phyloP scores from a whole-genome alignment of 192 early-diverging fungal species.

The Radiomyces spectabilis region DNA sequence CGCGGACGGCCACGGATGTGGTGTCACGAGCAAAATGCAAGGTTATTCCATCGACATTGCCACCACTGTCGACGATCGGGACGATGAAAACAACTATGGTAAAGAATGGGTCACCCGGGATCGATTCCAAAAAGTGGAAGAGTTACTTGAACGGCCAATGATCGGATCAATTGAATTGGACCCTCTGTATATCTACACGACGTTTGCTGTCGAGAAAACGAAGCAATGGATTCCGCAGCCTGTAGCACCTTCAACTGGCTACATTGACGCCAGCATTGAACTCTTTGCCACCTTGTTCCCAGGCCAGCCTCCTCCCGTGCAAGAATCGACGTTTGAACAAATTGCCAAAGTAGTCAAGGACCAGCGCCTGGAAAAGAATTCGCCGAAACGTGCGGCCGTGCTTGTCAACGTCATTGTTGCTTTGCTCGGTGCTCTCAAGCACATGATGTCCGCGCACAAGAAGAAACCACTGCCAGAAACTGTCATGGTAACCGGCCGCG shows the following conservation, averaged over 20 bases:
- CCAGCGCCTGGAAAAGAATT: slow-evolving; percentile 59
- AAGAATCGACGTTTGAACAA: slow-evolving; percentile 71
- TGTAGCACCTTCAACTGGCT: slow-evolving; percentile 38
- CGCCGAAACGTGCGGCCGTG: slow-evolving; percentile 64
- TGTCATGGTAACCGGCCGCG: background rate
- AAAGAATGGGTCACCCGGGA: slow-evolving; percentile 37
- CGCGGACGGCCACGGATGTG: slow-evolving; percentile 47
- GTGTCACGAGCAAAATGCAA: slow-evolving; percentile 48
- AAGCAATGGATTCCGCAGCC: slow-evolving; percentile 33
- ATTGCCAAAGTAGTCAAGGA: slow-evolving; percentile 57
- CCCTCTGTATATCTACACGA: slow-evolving; percentile 44
- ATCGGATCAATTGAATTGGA: slow-evolving; percentile 60
- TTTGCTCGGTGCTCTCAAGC: slow-evolving; percentile 62
- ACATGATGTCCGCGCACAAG: slow-evolving; percentile 24
- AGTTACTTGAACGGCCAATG: slow-evolving; percentile 48
- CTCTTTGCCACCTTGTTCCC: slow-evolving; percentile 74
- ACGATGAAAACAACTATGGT: slow-evolving; percentile 33
- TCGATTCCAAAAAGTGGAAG: slow-evolving; percentile 24
- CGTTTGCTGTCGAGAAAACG: slow-evolving; percentile 9
- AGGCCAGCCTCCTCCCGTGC: slow-evolving; percentile 54
- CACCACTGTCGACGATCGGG: slow-evolving; percentile 20
- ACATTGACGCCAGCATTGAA: slow-evolving; percentile 76
- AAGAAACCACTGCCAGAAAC: background rate
- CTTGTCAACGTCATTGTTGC: slow-evolving; percentile 75
- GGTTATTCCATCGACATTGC: slow-evolving; percentile 40